phyloP scores from a whole-genome alignment of 2,329 filamentous ascomycete species.

The Blumeriella jaapii region DNA sequence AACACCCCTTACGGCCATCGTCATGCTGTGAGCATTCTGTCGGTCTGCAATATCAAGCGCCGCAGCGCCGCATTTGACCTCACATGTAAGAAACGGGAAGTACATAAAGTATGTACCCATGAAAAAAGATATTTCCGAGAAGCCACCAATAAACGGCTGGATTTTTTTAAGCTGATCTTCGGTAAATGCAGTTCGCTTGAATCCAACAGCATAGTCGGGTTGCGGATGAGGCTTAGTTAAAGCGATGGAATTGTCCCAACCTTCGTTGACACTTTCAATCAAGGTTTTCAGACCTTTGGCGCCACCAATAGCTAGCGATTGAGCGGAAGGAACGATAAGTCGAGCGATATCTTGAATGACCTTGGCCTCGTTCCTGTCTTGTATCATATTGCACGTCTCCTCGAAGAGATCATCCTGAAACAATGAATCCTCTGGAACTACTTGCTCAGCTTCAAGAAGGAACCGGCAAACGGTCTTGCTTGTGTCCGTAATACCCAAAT shows the following conservation, averaged over 20 bases:
- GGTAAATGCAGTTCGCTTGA: slow-evolving; percentile 30
- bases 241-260: slow-evolving; percentile 32
- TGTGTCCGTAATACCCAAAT: slow-evolving; percentile 24
- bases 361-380: slow-evolving; percentile 28
- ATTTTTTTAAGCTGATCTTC: slow-evolving; percentile 32
- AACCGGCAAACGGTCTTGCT: slow-evolving; percentile 26
- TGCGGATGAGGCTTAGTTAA: slow-evolving; percentile 30
- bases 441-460: slow-evolving; percentile 27
- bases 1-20: too few species aligned
- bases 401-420: slow-evolving; percentile 31
- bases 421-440: slow-evolving; percentile 27
- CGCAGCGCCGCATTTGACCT: slow-evolving; percentile 34
- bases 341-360: slow-evolving; percentile 23
- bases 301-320: slow-evolving; percentile 2
- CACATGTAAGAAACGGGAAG: slow-evolving; percentile 39
- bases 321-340: slow-evolving; percentile 27
- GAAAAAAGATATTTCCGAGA: slow-evolving; percentile 19
- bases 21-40: too few species aligned
- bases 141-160: slow-evolving; percentile 28
- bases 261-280: slow-evolving; percentile 32
- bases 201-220: slow-evolving; percentile 34
- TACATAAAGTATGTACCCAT: slow-evolving; percentile 36
- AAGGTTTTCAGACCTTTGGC: slow-evolving; percentile 25
- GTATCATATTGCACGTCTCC: slow-evolving; percentile 25
- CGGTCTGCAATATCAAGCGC: slow-evolving; percentile 22